Conservation (phyloP, 2,329 filamentous ascomycete genomes). For the Penicillium sp. region DNA sequence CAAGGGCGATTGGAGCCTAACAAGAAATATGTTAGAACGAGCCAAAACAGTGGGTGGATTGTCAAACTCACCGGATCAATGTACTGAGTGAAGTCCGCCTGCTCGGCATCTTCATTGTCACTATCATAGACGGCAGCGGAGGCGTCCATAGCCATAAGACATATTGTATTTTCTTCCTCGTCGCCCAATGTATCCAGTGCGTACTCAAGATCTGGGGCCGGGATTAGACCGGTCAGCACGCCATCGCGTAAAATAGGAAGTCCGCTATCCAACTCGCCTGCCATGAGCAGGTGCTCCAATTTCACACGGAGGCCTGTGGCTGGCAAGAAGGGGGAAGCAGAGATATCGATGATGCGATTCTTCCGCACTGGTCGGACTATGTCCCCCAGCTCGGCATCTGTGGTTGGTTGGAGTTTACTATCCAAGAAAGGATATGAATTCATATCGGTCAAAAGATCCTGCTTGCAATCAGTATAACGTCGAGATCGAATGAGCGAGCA, state of each 20-base stretch:
- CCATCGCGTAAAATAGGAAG: constrained; percentile 79
- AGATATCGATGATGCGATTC: constrained; percentile 84
- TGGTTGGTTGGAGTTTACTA: constrained; percentile 88
- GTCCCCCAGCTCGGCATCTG: constrained; percentile 83
- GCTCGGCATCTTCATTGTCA: constrained; percentile 58
- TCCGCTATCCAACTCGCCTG: constrained; percentile 88
- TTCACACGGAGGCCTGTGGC: constrained; percentile 75
- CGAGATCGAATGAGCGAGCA: background rate
- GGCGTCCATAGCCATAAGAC: constrained; percentile 73
- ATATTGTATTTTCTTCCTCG: constrained; percentile 68
- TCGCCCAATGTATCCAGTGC: constrained; percentile 75
- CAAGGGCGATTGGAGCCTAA: constrained; percentile 78
- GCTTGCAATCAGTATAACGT: constrained; percentile 20
- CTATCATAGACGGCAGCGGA: constrained; percentile 59
- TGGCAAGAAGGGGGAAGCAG: constrained; percentile 73
- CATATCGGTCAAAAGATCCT: constrained; percentile 92
- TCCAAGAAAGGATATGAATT: constrained; percentile 98
- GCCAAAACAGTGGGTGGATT: background rate
- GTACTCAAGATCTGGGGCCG: constrained; percentile 89
- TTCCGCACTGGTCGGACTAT: constrained; percentile 74
- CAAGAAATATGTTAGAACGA: background rate
- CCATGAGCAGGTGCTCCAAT: constrained; percentile 75
- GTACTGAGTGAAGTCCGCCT: constrained; percentile 82
- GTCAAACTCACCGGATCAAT: constrained; percentile 73
- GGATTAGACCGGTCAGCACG: constrained; percentile 83